Evolutionary conservation across 2,329 filamentous ascomycete genomes (phyloP), one percentile per base, ranked within the genome.

Genomic region (Cercospora zeae-maydis): DNA sequence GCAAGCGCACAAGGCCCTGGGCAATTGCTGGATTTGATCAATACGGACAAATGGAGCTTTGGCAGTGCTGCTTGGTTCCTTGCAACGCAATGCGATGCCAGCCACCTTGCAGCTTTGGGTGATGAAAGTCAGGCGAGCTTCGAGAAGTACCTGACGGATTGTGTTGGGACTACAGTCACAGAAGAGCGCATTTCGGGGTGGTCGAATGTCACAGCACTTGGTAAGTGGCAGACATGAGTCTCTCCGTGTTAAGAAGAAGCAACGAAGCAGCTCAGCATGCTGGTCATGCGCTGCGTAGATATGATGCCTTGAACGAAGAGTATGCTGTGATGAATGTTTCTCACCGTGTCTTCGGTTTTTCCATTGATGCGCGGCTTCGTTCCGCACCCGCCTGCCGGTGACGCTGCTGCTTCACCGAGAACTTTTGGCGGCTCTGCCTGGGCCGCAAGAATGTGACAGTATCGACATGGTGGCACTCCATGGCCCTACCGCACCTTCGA

Each of bases 1-100:
- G 62, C 62, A 67, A 63, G 30, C 27, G 77, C 72, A 13, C 69
- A 73, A 47, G 77, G 77, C 21, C 74, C 79, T 53, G 74, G 78
- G 0, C 79, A 77, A 13, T 76, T 87, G 0, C 75, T 86, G 3
- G 80, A 76, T 21, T 71, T 87, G 52, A 78, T 88, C 16, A 77
- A 82, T 39, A 71, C 72, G 0, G 74, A 65, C 33, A 63, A 79
- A 21, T 82, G 81, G 63, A 80, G 81, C 57, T 88, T 87, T 71
- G 86, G 78, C 0, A 82, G 79, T 13, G 86, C 81, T 2, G 82
- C 84, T 7, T 89, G 87, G 87, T 89, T 84, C 70, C 71, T 87
- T 55, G 80, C 73, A 11, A 83, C 78, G 0, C 78, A 87, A 71
- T 89, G 86, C 71, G 71, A 67, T 1, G 69, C 70, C 0, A 73